Evolutionary conservation across 345 rosid genomes (phyloP).

Genomic region (Conringia planisiliqua): DNA sequence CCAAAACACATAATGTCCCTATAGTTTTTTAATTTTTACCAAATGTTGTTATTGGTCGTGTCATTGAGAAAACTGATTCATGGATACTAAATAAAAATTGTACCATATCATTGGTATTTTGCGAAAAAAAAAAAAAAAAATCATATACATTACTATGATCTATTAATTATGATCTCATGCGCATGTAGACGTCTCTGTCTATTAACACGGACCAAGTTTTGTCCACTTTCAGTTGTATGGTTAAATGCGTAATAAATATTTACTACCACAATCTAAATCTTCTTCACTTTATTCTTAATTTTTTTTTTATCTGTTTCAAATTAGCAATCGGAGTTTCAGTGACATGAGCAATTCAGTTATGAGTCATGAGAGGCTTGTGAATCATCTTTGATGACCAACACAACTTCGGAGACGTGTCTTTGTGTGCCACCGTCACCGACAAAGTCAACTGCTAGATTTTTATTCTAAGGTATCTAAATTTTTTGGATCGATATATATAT

Average conservation of each 20-base stretch:
- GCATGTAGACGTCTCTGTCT: neutral
- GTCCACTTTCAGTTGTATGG: neutral
- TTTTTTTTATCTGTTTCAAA: neutral
- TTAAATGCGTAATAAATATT: neutral
- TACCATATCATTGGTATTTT: neutral
- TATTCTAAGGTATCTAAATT: neutral
- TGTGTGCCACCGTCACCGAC: conserved; percentile 17
- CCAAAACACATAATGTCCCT: neutral
- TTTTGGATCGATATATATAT: neutral
- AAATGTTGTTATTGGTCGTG: neutral
- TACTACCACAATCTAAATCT: neutral
- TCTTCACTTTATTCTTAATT: neutral
- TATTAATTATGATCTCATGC: neutral
- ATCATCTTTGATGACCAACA: conserved; percentile 12
- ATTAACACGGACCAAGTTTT: neutral
- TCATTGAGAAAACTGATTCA: neutral
- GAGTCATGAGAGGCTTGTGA: conserved; percentile 24
- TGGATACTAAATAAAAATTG: neutral
- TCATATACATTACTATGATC: neutral
- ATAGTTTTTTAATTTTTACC: neutral
- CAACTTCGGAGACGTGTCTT: conserved; percentile 5
- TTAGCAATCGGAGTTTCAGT: neutral
- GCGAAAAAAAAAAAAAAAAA: neutral
- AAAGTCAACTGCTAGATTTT: neutral
- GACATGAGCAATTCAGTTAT: neutral